Percentiles rank a stretch among this genome's conserved stretches.
Conservation (phyloP, 108 stramenopile genomes). For the Nitzschia sp. region DNA sequence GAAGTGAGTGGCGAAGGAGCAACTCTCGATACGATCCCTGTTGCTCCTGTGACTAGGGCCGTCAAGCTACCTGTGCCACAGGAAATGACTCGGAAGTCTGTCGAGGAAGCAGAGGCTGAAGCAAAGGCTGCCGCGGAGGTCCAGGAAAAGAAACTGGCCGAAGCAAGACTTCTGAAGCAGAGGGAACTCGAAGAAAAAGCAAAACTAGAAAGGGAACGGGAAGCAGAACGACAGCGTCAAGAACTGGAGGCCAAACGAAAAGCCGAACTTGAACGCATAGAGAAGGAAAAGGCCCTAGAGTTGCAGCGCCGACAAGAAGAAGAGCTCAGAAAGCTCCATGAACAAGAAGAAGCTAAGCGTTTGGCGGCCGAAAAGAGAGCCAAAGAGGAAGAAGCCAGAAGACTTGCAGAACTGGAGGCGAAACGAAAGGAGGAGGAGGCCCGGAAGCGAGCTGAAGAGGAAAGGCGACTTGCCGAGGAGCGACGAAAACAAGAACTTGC, state of each 20-base stretch:
- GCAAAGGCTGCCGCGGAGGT: conserved; percentile 20
- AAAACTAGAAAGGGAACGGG: conserved; percentile 15
- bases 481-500: conserved; percentile 9
- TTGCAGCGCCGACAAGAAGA: conserved; percentile 7
- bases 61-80: conserved; percentile 6
- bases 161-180: conserved; percentile 14
- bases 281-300: conserved; percentile 1
- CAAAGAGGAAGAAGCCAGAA: conserved; percentile 19
- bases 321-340: neutral
- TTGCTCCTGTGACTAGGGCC: neutral
- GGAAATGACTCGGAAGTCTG: conserved; percentile 11
- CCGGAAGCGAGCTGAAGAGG: conserved; percentile 9
- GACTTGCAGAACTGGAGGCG: conserved; percentile 30
- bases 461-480: neutral
- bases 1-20: conserved; percentile 74
- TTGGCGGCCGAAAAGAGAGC: conserved; percentile 28
- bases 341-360: conserved; percentile 15
- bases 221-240: conserved; percentile 12
- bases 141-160: conserved; percentile 21
- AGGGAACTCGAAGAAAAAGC: conserved; percentile 14
- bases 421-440: conserved; percentile 18
- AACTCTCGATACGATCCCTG: conserved; percentile 19
- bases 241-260: conserved; percentile 12
- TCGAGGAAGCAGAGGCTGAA: conserved; percentile 18
- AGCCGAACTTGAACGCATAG: conserved; percentile 3